Evolutionary conservation across 2,329 filamentous ascomycete genomes (phyloP), one percentile per base, ranked within the genome.

Genomic region (Aquanectria penicillioides): DNA sequence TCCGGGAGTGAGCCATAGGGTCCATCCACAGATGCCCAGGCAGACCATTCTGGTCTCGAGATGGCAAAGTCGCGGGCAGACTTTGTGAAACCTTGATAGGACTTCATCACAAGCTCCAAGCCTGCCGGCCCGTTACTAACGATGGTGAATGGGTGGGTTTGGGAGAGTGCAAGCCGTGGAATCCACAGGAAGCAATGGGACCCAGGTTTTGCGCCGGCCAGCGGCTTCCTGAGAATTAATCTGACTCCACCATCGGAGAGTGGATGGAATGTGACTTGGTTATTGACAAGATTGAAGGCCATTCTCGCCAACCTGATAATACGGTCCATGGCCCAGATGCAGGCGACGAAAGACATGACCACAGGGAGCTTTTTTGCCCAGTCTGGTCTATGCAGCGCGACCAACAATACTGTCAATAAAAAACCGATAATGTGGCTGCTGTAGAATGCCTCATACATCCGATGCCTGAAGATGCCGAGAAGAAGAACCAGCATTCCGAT

Each of bases 121-220:
- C 41, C 41, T 5, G 7, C 31, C 12, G 28, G 28, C 2, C 41
- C 28, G n/a, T 46, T 46, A 5, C 26, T 22, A 4, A 46, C 17
- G 4, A 46, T 46, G 8, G 41, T 46, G 26, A 46, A 46, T 29
- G 41, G 41, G 8, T 46, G 41, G 10, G 41, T 46, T 20, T 46
- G 41, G 17, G 22, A 33, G 1, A 29, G 23, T 8, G 26, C 11
- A 5, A 46, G 31, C 10, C 17, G n/a, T 5, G 26, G 41, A 22
- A 46, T 46, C 41, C 41, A 46, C 17, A 46, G 2, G 9, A 13
- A 12, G 5, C 41, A 46, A 18, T 33, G 26, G 9, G 28, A 31
- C 8, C 41, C 41, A 4, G 41, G 41, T 22, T 31, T 28, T 4
- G 41, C 41, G 31, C 41, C 26, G 5, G 17, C 17, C 8, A 46